Base-by-base conservation (phyloP, 2,329 filamentous ascomycete species). In the Teratosphaeriaceae sp. region DNA sequence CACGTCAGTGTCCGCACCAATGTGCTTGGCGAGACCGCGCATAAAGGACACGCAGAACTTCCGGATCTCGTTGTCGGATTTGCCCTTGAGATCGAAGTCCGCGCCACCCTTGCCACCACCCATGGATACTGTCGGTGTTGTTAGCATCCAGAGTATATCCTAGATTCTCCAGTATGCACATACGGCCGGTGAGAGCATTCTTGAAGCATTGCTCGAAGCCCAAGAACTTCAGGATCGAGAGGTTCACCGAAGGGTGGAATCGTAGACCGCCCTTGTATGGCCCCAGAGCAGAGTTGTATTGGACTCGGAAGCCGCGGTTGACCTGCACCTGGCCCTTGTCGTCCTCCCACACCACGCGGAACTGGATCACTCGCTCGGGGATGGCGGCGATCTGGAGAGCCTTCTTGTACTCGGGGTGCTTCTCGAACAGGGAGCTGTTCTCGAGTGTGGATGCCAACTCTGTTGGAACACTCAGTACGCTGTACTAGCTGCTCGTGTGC, bases 131-230 rank as follows among this genome's bases (percentile, higher is more conserved):
- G 43, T 22, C 21, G 12, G 19, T 15, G n/a, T 29, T 20, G 38
- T 40, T 18, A 44, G 42, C 37, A 8, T 12, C 16, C 20, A 21
- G 16, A 18, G 23, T 35, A 8, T 13, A 13, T 8, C 8, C 13
- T 27, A 13, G 24, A 8, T 13, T 40, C 3, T 12, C 15, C 6
- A 23, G 6, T 22, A 7, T 34, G 39, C 34, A 80, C 85, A 75
- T 74, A 89, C 85, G 72, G 63, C 92, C 92, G 49, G 92, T 97
- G 57, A 97, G 75, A 56, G 92, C 92, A 86, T 97, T 97, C 80
- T 97, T 97, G 79, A 97, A 97, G 73, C 90, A 94, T 75, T 97
- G 92, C 81, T 98, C 92, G 62, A 97, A 97, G 54, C 90, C 92
- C 64, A 98, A 79, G 74, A 97, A 97, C 76, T 98, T 98, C 61